Base-by-base conservation (phyloP, 78 protist species). In the Isochrysis galbana region DNA sequence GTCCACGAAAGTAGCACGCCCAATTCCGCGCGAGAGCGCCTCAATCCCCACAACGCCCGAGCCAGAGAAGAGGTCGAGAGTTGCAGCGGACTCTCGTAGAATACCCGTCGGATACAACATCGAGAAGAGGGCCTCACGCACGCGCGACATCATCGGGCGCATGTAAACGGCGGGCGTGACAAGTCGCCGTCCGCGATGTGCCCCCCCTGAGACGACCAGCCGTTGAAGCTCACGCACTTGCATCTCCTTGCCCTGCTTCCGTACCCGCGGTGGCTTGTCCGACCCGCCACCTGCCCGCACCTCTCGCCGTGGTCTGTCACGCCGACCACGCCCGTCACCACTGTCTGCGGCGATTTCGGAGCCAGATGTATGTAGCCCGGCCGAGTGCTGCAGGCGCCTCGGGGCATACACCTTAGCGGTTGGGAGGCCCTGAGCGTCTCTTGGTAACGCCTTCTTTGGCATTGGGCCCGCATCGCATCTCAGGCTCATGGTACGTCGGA, bases 71-170 rank as follows among this genome's bases (percentile, higher is more conserved):
- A 72, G 82, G 39, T 80, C 88, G 88, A 80, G 88, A 21, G 36
- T 4, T 4, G 23, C 2, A 23, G 54, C 39, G 39, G 47, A 41
- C 26, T 21, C 23, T 1, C 88, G 47, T 4, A 80, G 7, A 23
- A 36, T 46, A 17, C 32, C 48, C 47, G 45, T 39, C 34, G 1
- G 17, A 22, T 17, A 7, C 38, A 77, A n/a, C 48, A 77, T 41
- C 48, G 86, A 77, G 86, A 41, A 77, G 42, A 77, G 45, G 36
- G 86, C 86, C 86, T 77, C 47, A 19, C 86, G 86, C 86, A 77
- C 86, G 14, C 45, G 45, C 86, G 86, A 39, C 86, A 77, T 77
- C 86, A 77, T 77, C 47, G 86, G 86, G 36, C 86, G 86, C 42
- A 77, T 36, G 48, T 41, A 77, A 23, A 41, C 46, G 10, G 0